Percentiles rank a stretch among this genome's conserved stretches.
These are phyloP conservation scores for Perkinsela sp. DNA, from an alignment of 208 protist genomes.

Conservation along the genomic window DNA sequence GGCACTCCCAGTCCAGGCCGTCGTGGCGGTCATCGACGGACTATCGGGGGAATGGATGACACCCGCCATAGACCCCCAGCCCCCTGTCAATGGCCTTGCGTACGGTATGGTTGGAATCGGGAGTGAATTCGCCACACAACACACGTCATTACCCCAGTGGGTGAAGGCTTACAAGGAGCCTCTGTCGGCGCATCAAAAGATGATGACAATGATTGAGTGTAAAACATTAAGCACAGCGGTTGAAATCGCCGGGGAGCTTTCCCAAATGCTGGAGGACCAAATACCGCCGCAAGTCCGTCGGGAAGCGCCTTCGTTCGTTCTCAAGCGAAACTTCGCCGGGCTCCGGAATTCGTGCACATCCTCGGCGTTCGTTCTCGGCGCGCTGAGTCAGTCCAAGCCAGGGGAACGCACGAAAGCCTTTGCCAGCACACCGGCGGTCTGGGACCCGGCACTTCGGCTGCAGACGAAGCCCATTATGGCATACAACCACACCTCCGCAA, in stretches of 20 bases:
- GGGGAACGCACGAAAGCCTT: background rate
- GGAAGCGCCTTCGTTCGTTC: background rate
- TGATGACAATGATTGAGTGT: background rate
- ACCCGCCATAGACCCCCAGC: background rate
- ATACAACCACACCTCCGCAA: background rate
- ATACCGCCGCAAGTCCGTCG: background rate
- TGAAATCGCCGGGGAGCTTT: background rate
- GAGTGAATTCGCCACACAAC: background rate
- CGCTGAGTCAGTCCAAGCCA: background rate
- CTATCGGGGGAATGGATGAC: background rate
- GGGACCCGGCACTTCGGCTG: background rate
- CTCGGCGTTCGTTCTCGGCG: background rate
- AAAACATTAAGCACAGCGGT: background rate
- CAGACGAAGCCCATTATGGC: background rate
- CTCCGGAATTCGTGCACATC: background rate
- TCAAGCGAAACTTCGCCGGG: background rate
- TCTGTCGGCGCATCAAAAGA: background rate
- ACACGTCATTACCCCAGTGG: background rate
- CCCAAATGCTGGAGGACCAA: background rate
- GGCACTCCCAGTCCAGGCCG: background rate
- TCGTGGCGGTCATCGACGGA: background rate
- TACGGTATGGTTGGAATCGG: background rate
- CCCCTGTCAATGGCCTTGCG: background rate
- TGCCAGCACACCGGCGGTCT: background rate
- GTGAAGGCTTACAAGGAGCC: background rate